phyloP scores from a whole-genome alignment of 139 green algal genomes.

The Volvox africanus region DNA sequence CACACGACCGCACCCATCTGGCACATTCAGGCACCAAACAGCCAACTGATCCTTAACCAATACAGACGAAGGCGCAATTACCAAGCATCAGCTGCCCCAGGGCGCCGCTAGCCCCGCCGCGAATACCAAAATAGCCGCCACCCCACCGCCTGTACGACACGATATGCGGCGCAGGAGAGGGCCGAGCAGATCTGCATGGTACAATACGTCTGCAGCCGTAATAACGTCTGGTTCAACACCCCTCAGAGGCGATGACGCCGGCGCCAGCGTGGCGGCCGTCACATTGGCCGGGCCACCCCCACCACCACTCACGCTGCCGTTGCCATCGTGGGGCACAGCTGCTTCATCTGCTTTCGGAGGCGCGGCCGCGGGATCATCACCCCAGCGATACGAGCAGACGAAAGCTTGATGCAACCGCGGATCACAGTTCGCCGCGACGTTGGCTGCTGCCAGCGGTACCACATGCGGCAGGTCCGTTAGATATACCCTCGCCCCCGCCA shows the following conservation, averaged over 20 bases:
- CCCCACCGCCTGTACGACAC: conserved; percentile 36
- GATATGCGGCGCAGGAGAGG: conserved; percentile 53
- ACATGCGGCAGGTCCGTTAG: conserved; percentile 73
- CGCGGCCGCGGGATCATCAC: not conserved
- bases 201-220: conserved; percentile 60
- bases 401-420: not conserved
- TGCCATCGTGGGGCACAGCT: not conserved
- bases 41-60: too few relatives aligned
- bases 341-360: too few relatives aligned
- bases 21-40: too few relatives aligned
- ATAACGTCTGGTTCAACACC: conserved; percentile 45
- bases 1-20: too few relatives aligned
- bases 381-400: conserved; percentile 13
- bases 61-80: too few relatives aligned
- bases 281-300: not conserved
- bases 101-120: too few relatives aligned
- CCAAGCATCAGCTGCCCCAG: too few relatives aligned
- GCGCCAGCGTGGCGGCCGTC: not conserved
- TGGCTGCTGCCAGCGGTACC: conserved; percentile 54
- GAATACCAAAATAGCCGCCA: not conserved
- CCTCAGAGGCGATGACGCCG: not conserved
- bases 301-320: not conserved
- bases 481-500: conserved; percentile 62
- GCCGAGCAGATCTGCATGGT: conserved; percentile 36
- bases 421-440: conserved; percentile 54